Conservation (phyloP, 495 filamentous ascomycete species). For the Oidiodendron maius region DNA sequence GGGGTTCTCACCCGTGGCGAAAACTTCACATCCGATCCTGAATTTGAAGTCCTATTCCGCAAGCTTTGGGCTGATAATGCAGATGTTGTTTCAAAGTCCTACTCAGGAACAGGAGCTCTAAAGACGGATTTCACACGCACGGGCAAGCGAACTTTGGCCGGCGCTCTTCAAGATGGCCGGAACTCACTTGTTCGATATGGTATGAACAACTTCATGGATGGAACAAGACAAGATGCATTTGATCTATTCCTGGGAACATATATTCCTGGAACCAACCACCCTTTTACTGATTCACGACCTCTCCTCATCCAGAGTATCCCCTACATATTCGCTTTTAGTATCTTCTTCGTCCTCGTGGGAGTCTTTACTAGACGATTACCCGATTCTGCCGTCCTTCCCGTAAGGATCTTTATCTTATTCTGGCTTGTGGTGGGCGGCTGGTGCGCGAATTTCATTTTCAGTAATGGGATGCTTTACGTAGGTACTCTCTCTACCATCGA, state of each 20-base stretch:
- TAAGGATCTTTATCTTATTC: conserved; percentile 70
- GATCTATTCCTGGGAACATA: conserved; percentile 89
- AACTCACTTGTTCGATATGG: conserved; percentile 83
- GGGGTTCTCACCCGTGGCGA: conserved; percentile 68
- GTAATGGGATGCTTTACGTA: conserved; percentile 88
- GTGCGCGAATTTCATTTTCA: conserved; percentile 66
- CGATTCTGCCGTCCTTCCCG: conserved; percentile 65
- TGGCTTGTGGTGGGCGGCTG: conserved; percentile 66
- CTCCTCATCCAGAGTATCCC: conserved; percentile 83
- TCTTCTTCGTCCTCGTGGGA: conserved; percentile 82
- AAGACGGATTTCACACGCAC: conserved; percentile 95
- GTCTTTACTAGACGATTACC: conserved; percentile 62
- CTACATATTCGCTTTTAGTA: conserved; percentile 78
- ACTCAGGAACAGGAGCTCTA: conserved; percentile 90
- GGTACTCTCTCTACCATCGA: conserved; percentile 31
- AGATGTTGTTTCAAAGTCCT: conserved; percentile 84
- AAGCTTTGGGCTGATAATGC: conserved; percentile 99
- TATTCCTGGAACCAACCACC: conserved; percentile 52
- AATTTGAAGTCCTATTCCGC: conserved; percentile 83
- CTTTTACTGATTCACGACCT: conserved; percentile 85
- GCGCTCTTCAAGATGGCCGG: conserved; percentile 72
- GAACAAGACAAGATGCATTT: conserved; percentile 88
- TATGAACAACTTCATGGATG: conserved; percentile 87
- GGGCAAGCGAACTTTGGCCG: conserved; percentile 77
- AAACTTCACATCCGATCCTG: conserved; percentile 54